These are phyloP conservation scores for Hypoxylon cercidicola DNA, from an alignment of 495 filamentous ascomycete species.

Conservation along the genomic window DNA sequence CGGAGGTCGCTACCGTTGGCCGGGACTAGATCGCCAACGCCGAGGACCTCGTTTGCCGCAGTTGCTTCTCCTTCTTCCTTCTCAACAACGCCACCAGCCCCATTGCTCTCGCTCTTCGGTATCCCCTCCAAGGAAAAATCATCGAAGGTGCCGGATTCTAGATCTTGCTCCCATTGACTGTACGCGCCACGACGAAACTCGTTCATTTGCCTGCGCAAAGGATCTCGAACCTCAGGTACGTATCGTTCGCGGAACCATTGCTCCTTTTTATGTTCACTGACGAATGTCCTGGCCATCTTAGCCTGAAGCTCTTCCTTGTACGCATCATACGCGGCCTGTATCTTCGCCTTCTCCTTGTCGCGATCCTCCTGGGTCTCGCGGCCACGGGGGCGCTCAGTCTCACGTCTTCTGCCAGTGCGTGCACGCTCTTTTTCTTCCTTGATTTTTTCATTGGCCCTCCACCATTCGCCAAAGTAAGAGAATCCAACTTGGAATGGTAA, in stretches of 20 bases:
- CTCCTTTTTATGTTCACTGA: constrained; percentile 87
- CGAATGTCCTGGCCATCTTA: constrained; percentile 88
- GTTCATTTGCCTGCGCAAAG: constrained; percentile 73
- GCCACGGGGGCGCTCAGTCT: constrained; percentile 75
- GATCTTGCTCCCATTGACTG: constrained; percentile 83
- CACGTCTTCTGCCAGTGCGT: constrained; percentile 77
- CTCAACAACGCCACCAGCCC: constrained; percentile 84
- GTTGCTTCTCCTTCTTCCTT: constrained; percentile 95
- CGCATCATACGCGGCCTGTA: constrained; percentile 89
- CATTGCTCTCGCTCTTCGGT: constrained; percentile 92
- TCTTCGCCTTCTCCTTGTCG: constrained; percentile 86
- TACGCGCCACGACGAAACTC: constrained; percentile 80
- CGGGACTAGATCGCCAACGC: constrained; percentile 88
- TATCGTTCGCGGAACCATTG: constrained; percentile 99
- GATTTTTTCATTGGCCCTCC: constrained; percentile 83
- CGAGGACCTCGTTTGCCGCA: constrained; percentile 88
- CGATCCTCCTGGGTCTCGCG: constrained; percentile 85
- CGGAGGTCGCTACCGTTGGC: constrained; percentile 80
- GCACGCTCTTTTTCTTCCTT: constrained; percentile 87
- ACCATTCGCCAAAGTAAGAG: constrained; percentile 97
- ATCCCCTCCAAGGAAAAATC: constrained; percentile 96
- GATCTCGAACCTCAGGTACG: constrained; percentile 78
- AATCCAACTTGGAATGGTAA: constrained; percentile 95
- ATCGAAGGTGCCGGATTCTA: constrained; percentile 85
- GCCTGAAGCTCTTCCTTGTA: constrained; percentile 96